phyloP scores from a whole-genome alignment of 1,139 yeast genomes.

The Kazachstania sp. region DNA sequence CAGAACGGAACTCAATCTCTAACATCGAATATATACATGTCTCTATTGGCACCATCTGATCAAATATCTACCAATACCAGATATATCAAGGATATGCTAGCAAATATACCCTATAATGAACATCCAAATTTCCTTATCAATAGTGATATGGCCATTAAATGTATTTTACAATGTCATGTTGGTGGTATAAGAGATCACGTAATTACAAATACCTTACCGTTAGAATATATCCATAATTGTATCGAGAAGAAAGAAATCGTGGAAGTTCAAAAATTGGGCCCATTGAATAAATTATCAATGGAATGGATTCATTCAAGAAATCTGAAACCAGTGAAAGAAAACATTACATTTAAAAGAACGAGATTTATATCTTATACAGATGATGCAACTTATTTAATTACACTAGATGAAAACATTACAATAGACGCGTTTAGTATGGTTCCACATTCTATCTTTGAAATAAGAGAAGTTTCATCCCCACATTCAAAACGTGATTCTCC shows the following conservation, averaged over 20 bases:
- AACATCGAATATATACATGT: slow-evolving; percentile 1
- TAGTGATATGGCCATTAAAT: slow-evolving; percentile 9
- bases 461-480: slow-evolving; percentile 5
- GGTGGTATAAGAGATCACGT: slow-evolving; percentile 30
- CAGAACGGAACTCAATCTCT: neutral
- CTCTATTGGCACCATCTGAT: slow-evolving; percentile 2
- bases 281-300: slow-evolving; percentile 43
- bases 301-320: slow-evolving; percentile 45
- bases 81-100: neutral
- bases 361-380: slow-evolving; percentile 35
- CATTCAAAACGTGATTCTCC: slow-evolving; percentile 24
- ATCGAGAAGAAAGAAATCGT: neutral
- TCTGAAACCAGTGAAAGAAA: slow-evolving; percentile 36
- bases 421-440: slow-evolving; percentile 24
- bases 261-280: slow-evolving; percentile 4
- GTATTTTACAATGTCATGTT: slow-evolving; percentile 27
- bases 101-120: slow-evolving; percentile 12
- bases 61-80: neutral
- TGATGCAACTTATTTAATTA: slow-evolving; percentile 13
- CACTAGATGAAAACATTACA: slow-evolving; percentile 22
- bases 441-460: slow-evolving; percentile 25
- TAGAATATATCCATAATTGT: slow-evolving; percentile 1
- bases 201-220: slow-evolving; percentile 16
- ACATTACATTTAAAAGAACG: slow-evolving; percentile 40
- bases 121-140: slow-evolving; percentile 20